phyloP scores from a whole-genome alignment of 176 grass and related monocot genomes.

The Tillandsia fasciculata region DNA sequence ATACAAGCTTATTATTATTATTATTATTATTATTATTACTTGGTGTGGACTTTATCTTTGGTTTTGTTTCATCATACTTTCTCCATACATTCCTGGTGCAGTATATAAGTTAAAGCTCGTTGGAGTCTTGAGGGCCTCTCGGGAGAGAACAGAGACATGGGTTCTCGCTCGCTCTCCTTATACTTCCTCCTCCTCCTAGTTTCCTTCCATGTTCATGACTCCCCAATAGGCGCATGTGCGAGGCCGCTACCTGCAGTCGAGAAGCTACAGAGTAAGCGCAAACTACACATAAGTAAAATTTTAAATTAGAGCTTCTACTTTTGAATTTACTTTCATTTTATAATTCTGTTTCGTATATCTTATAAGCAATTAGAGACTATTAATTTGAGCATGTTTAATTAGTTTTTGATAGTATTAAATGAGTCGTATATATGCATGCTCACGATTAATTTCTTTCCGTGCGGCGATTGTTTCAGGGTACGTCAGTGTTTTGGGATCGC shows the following conservation, averaged over 20 bases:
- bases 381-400: no score
- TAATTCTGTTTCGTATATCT: no score
- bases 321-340: no score
- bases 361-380: no score
- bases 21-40: no score
- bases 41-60: no score
- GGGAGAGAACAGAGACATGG: background rate
- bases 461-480: background rate
- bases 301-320: background rate
- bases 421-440: background rate
- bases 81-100: no score
- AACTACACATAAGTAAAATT: background rate
- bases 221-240: background rate
- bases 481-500: slow-evolving; percentile 4
- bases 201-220: background rate
- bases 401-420: no score
- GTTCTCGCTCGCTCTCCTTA: background rate
- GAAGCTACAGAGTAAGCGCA: slow-evolving; percentile 8
- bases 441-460: background rate
- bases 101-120: background rate
- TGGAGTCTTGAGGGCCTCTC: background rate
- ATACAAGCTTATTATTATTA: no score
- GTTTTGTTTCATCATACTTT: no score
- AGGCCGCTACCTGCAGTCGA: slow-evolving; percentile 1
- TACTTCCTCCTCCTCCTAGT: slow-evolving; percentile 6